These are phyloP conservation scores for Rhizophora apiculata DNA, from an alignment of 345 rosid genomes.

Conservation along the genomic window DNA sequence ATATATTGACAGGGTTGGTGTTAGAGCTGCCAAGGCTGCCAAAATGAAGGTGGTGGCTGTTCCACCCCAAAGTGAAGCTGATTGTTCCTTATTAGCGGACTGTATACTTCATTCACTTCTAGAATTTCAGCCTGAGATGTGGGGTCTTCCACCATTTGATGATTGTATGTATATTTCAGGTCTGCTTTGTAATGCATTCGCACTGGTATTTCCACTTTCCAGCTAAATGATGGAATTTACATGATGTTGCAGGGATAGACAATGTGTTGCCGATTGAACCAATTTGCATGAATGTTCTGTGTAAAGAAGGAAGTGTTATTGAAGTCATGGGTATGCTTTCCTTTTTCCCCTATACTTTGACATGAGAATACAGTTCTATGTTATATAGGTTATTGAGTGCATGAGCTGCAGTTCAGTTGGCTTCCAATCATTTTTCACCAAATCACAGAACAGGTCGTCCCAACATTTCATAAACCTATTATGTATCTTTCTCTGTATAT, in stretches of 20 bases:
- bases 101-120: conserved; percentile 37
- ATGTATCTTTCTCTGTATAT: too few species aligned
- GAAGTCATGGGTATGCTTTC: conserved; percentile 27
- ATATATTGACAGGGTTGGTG: conserved; percentile 36
- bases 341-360: background rate
- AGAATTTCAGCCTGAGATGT: conserved; percentile 37
- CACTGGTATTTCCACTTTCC: background rate
- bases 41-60: conserved; percentile 42
- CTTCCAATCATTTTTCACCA: too few species aligned
- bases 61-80: conserved; percentile 40
- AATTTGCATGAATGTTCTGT: conserved; percentile 19
- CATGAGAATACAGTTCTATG: background rate
- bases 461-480: too few species aligned
- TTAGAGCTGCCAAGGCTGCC: conserved; percentile 43
- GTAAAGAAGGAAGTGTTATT: conserved; percentile 19
- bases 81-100: conserved; percentile 36
- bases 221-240: too few species aligned
- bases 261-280: conserved; percentile 34
- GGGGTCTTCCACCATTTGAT: conserved; percentile 46
- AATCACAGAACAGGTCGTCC: too few species aligned
- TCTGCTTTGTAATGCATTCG: background rate
- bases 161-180: conserved; percentile 27
- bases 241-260: conserved; percentile 26
- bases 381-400: background rate
- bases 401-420: too few species aligned